Base-by-base conservation (phyloP, 306 rosid species). In the Ammopiptanthus mongolicus region DNA sequence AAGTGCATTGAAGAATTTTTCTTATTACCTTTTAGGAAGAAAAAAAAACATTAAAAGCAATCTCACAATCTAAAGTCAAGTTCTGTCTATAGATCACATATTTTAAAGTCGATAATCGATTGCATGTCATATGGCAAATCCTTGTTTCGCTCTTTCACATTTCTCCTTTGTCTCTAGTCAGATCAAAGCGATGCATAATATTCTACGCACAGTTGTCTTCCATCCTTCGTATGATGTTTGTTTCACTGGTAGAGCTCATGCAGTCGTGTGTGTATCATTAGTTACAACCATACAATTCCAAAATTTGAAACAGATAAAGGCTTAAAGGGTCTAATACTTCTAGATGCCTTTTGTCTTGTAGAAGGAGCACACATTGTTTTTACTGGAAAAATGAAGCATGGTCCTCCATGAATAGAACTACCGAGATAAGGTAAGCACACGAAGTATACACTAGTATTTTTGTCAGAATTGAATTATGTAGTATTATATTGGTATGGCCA, bases 1-100 rank as follows among this genome's bases (percentile, higher is more conserved):
- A 75, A 48, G 52, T n/a, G 55, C 63, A 28, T 75, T 75, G 19
- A 46, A 18, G 25, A 50, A 62, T 50, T 74, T 23, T 74, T 21
- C 18, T 31, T 69, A 8, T 12, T 12, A 58, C 10, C 59, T 67
- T 46, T 46, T 65, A n/a, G n/a, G n/a, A n/a, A 22, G 8, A 5
- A 21, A 5, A 19, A 21, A 0, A 11, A 65, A 21, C 3, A 1
- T 13, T 70, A 36, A 36, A 13, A 7, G 63, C 52, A 70, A 39
- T 25, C 55, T 42, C 36, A 47, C 42, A 41, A 51, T 39, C 52
- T 34, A 74, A 48, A 48, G 71, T 74, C 63, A 57, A 72, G 12
- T 42, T 58, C 3, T 31, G n/a, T n/a, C n/a, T 23, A 34, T 18
- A 47, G 2, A 25, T 23, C 34, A 10, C 17, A 17, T 44, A 42